A percentile compares a stretch with the other conserved stretches of the same genome.
These are phyloP conservation scores for Rhizopus microsporus DNA, from an alignment of 371 early-diverging fungal genomes.

Conservation along the genomic window DNA sequence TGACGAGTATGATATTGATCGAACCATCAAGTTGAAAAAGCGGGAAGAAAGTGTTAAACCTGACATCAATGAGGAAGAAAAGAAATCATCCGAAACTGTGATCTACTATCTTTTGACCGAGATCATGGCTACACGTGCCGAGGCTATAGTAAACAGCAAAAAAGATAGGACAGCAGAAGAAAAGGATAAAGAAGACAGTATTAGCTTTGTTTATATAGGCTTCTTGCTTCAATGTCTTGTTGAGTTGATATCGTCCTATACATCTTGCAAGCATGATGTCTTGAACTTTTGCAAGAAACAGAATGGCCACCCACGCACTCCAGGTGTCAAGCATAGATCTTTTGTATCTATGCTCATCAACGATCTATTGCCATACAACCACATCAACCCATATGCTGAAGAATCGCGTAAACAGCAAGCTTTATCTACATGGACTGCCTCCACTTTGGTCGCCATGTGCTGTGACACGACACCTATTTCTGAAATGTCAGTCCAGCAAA, in stretches of 20 bases:
- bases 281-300: slow-evolving; percentile 63
- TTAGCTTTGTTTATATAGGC: slow-evolving; percentile 68
- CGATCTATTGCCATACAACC: slow-evolving; percentile 63
- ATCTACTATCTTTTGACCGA: slow-evolving; percentile 44
- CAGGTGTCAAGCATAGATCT: slow-evolving; percentile 34
- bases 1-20: slow-evolving; percentile 55
- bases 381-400: slow-evolving; percentile 49
- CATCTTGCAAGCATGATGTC: slow-evolving; percentile 78
- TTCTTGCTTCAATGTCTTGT: slow-evolving; percentile 85
- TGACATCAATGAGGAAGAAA: neutral
- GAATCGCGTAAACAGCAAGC: slow-evolving; percentile 61
- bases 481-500: slow-evolving; percentile 49
- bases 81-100: slow-evolving; percentile 32
- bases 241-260: slow-evolving; percentile 85
- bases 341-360: slow-evolving; percentile 61
- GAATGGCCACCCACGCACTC: slow-evolving; percentile 34
- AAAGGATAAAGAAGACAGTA: slow-evolving; percentile 34
- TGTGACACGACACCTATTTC: slow-evolving; percentile 39
- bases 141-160: slow-evolving; percentile 10
- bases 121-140: slow-evolving; percentile 29
- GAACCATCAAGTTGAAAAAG: slow-evolving; percentile 51
- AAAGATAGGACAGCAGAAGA: slow-evolving; percentile 21
- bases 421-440: slow-evolving; percentile 69
- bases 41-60: slow-evolving; percentile 9
- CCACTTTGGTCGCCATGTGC: slow-evolving; percentile 63